phyloP scores from a whole-genome alignment of 2,329 filamentous ascomycete genomes.

The Fusarium neocosmosporiellum region DNA sequence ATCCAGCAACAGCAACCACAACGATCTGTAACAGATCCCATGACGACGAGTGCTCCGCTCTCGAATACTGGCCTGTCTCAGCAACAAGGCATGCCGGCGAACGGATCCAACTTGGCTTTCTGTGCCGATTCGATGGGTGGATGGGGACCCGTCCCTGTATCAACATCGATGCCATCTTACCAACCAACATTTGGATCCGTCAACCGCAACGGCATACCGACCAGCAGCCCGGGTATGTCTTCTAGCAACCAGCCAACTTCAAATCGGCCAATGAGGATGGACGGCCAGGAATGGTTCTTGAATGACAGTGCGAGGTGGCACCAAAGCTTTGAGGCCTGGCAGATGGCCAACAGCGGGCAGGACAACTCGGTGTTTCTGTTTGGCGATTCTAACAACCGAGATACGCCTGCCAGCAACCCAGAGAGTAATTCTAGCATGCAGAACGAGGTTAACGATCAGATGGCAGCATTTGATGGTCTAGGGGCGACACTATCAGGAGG shows the following conservation, averaged over 20 bases:
- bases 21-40: slow-evolving; percentile 20
- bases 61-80: slow-evolving; percentile 21
- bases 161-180: slow-evolving; percentile 35
- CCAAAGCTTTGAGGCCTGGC: slow-evolving; percentile 67
- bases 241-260: slow-evolving; percentile 32
- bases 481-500: slow-evolving; percentile 46
- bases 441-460: slow-evolving; percentile 36
- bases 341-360: slow-evolving; percentile 47
- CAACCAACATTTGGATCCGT: slow-evolving; percentile 37
- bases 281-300: slow-evolving; percentile 68
- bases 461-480: slow-evolving; percentile 47
- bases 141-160: slow-evolving; percentile 40
- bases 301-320: slow-evolving; percentile 69
- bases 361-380: slow-evolving; percentile 47
- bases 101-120: slow-evolving; percentile 35
- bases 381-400: slow-evolving; percentile 33
- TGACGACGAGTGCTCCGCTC: slow-evolving; percentile 26
- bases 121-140: slow-evolving; percentile 38
- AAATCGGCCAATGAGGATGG: slow-evolving; percentile 51
- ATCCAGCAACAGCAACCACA: slow-evolving; percentile 25
- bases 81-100: slow-evolving; percentile 36
- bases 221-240: slow-evolving; percentile 28
- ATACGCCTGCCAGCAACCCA: slow-evolving; percentile 30
- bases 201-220: slow-evolving; percentile 26
- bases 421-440: slow-evolving; percentile 30